These are phyloP conservation scores for Epichloe gansuensis DNA, from an alignment of 2,329 filamentous ascomycete species.

Conservation along the genomic window DNA sequence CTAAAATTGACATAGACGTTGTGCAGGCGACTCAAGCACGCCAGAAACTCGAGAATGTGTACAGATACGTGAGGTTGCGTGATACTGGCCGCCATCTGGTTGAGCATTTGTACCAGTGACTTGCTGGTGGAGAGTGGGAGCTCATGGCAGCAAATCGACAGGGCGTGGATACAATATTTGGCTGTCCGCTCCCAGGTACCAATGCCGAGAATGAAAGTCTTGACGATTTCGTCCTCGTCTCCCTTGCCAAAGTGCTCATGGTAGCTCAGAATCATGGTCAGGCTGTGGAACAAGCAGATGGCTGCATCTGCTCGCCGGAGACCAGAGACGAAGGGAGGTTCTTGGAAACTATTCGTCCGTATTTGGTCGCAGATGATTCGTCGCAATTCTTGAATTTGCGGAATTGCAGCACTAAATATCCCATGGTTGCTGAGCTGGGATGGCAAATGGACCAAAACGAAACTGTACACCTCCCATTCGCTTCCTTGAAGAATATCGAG, in stretches of 20 bases:
- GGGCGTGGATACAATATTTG: slow-evolving; percentile 84
- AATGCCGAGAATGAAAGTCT: slow-evolving; percentile 75
- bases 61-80: slow-evolving; percentile 85
- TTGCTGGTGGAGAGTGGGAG: slow-evolving; percentile 79
- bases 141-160: slow-evolving; percentile 92
- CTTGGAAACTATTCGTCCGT: slow-evolving; percentile 61
- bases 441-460: slow-evolving; percentile 72
- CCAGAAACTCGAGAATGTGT: slow-evolving; percentile 93
- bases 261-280: slow-evolving; percentile 84
- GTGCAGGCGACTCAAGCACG: slow-evolving; percentile 71
- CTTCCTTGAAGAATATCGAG: slow-evolving; percentile 60
- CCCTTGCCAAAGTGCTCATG: slow-evolving; percentile 71
- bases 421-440: slow-evolving; percentile 84
- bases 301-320: slow-evolving; percentile 80
- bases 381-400: slow-evolving; percentile 64
- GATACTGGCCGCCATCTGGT: slow-evolving; percentile 92
- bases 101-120: slow-evolving; percentile 70
- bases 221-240: slow-evolving; percentile 82
- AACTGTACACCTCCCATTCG: slow-evolving; percentile 90
- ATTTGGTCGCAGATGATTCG: slow-evolving; percentile 73
- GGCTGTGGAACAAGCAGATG: slow-evolving; percentile 72
- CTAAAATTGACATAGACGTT: slow-evolving; percentile 79
- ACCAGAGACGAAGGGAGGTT: slow-evolving; percentile 66
- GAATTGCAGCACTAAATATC: slow-evolving; percentile 61
- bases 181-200: slow-evolving; percentile 74